Evolutionary conservation across 179 eudicot genomes (phyloP), one percentile per base, ranked within the genome.

Genomic region (Heliamphora pulchella): DNA sequence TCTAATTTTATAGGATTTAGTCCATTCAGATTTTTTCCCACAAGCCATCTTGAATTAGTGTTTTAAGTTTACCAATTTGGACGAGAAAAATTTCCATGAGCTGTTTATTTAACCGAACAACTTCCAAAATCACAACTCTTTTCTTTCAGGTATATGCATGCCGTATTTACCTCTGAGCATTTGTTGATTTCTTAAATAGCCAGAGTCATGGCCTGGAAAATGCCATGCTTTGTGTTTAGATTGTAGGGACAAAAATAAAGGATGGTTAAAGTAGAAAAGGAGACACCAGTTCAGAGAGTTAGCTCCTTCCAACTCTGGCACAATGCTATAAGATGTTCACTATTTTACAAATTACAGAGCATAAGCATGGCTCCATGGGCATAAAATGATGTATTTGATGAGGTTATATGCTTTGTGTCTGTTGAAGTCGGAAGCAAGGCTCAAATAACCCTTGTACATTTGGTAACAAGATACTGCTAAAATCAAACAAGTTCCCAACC

Each of bases 341-440:
- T 18, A 3, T 10, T 17, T 31, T 31, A 31, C 31, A 31, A 6
- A 17, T 6, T n/a, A 13, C 62, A 14, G 15, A 61, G 20, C 14
- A 20, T 17, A 39, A 46, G 44, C 76, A 9, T 20, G 76, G 62
- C 62, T 20, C 7, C 20, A 51, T 73, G 44, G 20, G 41, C n/a
- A 53, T 53, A 15, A 11, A 5, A 11, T 53, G 46, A 13, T 73
- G 62, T 73, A 8, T 46, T 6, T 20, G 39, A 4, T 22, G 73
- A 15, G 53, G 71, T 67, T 41, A 67, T 67, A 41, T 41, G 50
- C 50, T 13, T 11, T 67, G 15, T 70, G 20, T 8, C 11, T 46
- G 55, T 70, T 31, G 31, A 70, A 15, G 54, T 47, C 71, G 17
- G 74, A 70, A 70, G 47, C 55, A 70, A 70, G 74, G 31, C 54